Conservation (phyloP, 2,329 filamentous ascomycete species). For the Penicillium sclerotigenum region DNA sequence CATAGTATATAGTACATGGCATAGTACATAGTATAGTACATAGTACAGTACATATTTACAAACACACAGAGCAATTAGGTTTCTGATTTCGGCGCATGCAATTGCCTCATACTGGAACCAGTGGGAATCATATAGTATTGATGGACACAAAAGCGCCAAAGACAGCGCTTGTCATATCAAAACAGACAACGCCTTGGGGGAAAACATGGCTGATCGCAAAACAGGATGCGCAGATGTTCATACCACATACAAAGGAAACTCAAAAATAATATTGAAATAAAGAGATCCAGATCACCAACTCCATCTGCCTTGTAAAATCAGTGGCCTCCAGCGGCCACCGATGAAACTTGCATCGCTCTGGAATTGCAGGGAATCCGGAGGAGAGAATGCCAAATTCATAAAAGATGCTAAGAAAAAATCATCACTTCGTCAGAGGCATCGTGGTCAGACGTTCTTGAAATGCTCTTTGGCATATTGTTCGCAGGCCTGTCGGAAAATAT, state of each 20-base stretch:
- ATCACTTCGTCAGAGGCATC: slow-evolving; percentile 35
- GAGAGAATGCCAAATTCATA: slow-evolving; percentile 24
- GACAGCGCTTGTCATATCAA: slow-evolving; percentile 10
- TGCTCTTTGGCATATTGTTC: slow-evolving; percentile 97
- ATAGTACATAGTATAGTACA: too few species aligned
- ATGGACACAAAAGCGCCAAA: slow-evolving; percentile 6
- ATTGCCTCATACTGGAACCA: slow-evolving; percentile 3
- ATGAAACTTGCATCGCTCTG: slow-evolving; percentile 25
- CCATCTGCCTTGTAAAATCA: slow-evolving; percentile 24
- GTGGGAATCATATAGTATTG: slow-evolving; percentile 24
- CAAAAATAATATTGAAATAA: slow-evolving; percentile 11
- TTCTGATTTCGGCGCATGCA: background rate
- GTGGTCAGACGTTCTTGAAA: slow-evolving; percentile 54
- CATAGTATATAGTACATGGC: too few species aligned
- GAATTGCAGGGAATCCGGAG: slow-evolving; percentile 23
- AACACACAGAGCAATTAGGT: background rate
- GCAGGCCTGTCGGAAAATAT: slow-evolving; percentile 57
- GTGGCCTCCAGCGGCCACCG: slow-evolving; percentile 15
- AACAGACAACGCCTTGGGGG: slow-evolving; percentile 17
- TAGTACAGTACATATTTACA: too few species aligned
- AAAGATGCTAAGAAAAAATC: slow-evolving; percentile 28
- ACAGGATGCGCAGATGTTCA: slow-evolving; percentile 6
- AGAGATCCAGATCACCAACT: slow-evolving; percentile 23
- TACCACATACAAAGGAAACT: slow-evolving; percentile 5
- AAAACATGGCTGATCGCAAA: slow-evolving; percentile 5